Evolutionary conservation across 495 filamentous ascomycete species (phyloP), one percentile per base, ranked within the genome.

Genomic region (Chaetomidium leptoderma): DNA sequence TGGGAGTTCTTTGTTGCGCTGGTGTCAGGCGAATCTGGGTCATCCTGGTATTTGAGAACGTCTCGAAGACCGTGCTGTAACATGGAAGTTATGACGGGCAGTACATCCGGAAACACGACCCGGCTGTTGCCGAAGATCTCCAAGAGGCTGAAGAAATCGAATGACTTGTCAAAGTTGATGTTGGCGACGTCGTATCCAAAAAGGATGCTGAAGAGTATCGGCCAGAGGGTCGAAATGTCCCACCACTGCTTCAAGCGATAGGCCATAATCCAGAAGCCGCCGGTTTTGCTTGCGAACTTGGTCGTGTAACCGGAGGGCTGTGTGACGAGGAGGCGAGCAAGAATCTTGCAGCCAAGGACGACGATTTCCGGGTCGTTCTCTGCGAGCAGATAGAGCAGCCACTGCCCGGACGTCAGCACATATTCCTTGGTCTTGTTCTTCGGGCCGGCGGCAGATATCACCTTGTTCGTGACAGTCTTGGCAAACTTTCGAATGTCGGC

Each of bases 401-500:
- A 97, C 90, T 96, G 63, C 35, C 58, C 50, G 55, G 62, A 64
- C 52, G 68, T 82, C 69, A 82, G 76, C 64, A 71, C 62, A 47
- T 60, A 64, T 46, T 61, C 49, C 24, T 58, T 35, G 54, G 36
- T 49, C 51, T 49, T 62, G 47, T 46, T 59, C 53, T 57, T 55
- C 23, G 50, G 40, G 49, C 60, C 54, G 56, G 50, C 32, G 37
- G 62, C 50, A 48, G 57, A 53, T 74, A 81, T 66, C 78, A 93
- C 91, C 84, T 95, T 97, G 61, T 92, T 95, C 27, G 95, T 97
- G 4, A 97, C 92, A 2, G 91, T 93, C 73, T 86, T 90, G 16
- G 92, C 90, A 74, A 98, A 98, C 63, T 89, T 92, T 64, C 83
- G 83, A 50, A 96, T 84, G 35, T 86, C 85, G n/a, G 66, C 72